Base-by-base conservation (phyloP, 2,329 filamentous ascomycete genomes). In the Fusarium haematococcum region DNA sequence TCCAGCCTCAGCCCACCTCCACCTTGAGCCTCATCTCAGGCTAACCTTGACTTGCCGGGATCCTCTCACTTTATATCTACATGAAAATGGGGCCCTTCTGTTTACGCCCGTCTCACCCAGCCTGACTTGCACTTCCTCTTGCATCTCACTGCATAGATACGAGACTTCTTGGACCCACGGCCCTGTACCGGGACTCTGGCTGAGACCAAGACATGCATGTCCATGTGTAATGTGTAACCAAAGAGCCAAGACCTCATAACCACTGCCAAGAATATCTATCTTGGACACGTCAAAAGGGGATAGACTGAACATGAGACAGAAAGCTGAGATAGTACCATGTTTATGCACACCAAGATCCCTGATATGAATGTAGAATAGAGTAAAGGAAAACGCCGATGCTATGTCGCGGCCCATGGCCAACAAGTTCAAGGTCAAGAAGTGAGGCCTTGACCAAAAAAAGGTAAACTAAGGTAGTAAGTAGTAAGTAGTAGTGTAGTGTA, bases 331-430 rank as follows among this genome's bases (percentile, higher is more conserved):
- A 63, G 32, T 60, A 75, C 52, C 13, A 76, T 67, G 58, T 27
- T 58, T 23, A 56, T 68, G 20, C 65, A 63, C 50, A 64, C 60
- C 43, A 27, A 27, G 27, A 61, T 32, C 58, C 54, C 27, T 58
- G 10, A 43, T 57, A 48, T 45, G 33, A 63, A 56, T 37, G 41
- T 45, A 58, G 16, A 60, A 18, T 35, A 66, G 33, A 43, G 32
- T 30, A 65, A 61, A 61, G 32, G 50, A 67, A 35, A 76, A 75
- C 77, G 73, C 77, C 78, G 69, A 75, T 78, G 70, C 77, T 77
- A 80, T 80, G 78, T 75, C 69, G 69, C 71, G 73, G 58, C 67
- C 65, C 41, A 64, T 11, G 45, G 60, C 43, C 43, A 54, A 63
- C 43, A 54, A 56, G 61, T 63, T 63, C 43, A 62, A 64, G 64